Evolutionary conservation across 1,284 basidiomycete species (phyloP).

Genomic region (Entoloma clypeatum): DNA sequence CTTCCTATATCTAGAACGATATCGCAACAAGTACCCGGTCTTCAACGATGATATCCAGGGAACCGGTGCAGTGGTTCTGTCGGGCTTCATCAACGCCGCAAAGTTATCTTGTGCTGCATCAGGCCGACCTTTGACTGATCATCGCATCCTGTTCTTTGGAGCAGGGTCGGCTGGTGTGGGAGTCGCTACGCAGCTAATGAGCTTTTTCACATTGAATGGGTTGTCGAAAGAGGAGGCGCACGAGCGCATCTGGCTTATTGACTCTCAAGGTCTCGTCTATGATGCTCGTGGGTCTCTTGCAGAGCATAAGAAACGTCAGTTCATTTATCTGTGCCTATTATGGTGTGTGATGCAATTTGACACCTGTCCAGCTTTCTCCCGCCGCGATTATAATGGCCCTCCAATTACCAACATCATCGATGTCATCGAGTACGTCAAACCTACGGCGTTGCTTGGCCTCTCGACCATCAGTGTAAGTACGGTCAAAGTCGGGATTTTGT

Average conservation of each 20-base stretch:
- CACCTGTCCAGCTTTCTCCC: conserved; percentile 63
- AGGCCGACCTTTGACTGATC: conserved; percentile 64
- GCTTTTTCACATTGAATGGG: conserved; percentile 83
- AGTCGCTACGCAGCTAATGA: conserved; percentile 85
- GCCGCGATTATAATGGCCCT: conserved; percentile 73
- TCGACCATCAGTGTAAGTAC: conserved; percentile 69
- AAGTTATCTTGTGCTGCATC: conserved; percentile 72
- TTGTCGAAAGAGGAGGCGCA: conserved; percentile 77
- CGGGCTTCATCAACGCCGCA: conserved; percentile 88
- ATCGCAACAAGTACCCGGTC: conserved; percentile 70
- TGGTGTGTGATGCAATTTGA: conserved; percentile 1
- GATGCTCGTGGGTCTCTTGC: conserved; percentile 68
- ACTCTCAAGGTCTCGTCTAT: conserved; percentile 84
- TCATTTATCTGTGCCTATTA: no score
- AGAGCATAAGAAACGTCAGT: conserved; percentile 78
- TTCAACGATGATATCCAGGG: conserved; percentile 94
- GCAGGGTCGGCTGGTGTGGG: conserved; percentile 89
- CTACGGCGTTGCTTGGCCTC: conserved; percentile 88
- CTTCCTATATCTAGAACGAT: conserved; percentile 77
- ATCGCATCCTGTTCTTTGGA: conserved; percentile 89
- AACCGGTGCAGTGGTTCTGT: conserved; percentile 89
- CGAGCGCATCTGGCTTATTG: conserved; percentile 77
- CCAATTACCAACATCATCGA: conserved; percentile 76
- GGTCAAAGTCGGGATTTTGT: neutral
- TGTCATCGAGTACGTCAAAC: conserved; percentile 83